Evolutionary conservation across 495 filamentous ascomycete species (phyloP).

Genomic region (Penicillium paradoxum): DNA sequence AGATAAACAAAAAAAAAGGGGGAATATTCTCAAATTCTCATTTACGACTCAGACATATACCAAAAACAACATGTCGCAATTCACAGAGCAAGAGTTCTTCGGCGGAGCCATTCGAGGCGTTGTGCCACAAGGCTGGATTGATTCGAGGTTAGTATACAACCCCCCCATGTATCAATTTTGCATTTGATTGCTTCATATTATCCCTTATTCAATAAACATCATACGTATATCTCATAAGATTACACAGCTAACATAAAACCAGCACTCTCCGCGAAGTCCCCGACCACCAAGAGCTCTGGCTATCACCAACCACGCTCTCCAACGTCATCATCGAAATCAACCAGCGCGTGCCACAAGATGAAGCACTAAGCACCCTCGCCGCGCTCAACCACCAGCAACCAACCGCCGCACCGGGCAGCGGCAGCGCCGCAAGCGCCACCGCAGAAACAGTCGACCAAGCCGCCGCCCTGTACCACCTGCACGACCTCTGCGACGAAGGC

Average conservation of each 20-base stretch:
- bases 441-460: slow-evolving; percentile 56
- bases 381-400: slow-evolving; percentile 20
- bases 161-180: not conserved
- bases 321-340: slow-evolving; percentile 86
- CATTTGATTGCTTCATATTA: not conserved
- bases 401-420: slow-evolving; percentile 13
- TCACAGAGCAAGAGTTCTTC: slow-evolving; percentile 61
- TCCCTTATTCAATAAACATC: not conserved
- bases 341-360: slow-evolving; percentile 53
- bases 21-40: not conserved
- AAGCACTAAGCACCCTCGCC: slow-evolving; percentile 32
- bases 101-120: slow-evolving; percentile 74
- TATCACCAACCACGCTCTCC: slow-evolving; percentile 71
- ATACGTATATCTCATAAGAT: not conserved
- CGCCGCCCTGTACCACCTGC: slow-evolving; percentile 63
- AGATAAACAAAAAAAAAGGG: not conserved
- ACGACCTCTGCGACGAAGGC: slow-evolving; percentile 64
- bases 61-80: slow-evolving; percentile 39
- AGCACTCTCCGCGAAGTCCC: slow-evolving; percentile 85
- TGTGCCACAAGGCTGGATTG: slow-evolving; percentile 67
- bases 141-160: slow-evolving; percentile 63
- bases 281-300: slow-evolving; percentile 90
- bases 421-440: slow-evolving; percentile 22
- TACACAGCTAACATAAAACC: slow-evolving; percentile 9
- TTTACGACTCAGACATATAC: not conserved